Percentiles rank a stretch among this genome's conserved stretches.
These are phyloP conservation scores for Tricholoma bakamatsutake DNA, from an alignment of 768 basidiomycete species.

Conservation along the genomic window DNA sequence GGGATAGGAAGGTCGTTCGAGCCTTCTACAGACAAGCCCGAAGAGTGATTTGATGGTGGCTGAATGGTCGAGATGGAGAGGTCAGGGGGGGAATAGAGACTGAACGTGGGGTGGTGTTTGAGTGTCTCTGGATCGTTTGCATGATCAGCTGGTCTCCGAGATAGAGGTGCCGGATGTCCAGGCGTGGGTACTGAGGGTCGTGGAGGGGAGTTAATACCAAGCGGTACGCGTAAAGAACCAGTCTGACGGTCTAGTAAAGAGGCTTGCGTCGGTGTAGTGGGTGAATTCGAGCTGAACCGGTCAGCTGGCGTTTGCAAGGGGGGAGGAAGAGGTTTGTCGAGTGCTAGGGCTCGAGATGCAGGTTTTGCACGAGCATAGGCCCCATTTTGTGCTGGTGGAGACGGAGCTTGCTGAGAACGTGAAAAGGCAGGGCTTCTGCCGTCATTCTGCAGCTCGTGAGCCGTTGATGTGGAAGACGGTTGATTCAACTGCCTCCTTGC, in stretches of 20 bases:
- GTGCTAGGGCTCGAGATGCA: conserved; percentile 8
- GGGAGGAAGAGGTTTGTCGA: conserved; percentile 16
- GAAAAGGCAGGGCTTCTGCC: neutral
- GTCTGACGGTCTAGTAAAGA: conserved; percentile 6
- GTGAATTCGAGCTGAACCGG: neutral
- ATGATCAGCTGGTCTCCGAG: neutral
- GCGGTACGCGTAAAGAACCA: neutral
- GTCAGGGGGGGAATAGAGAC: conserved; percentile 2
- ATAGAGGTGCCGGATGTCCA: neutral
- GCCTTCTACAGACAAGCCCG: neutral
- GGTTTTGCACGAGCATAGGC: conserved; percentile 3
- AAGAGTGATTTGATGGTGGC: neutral
- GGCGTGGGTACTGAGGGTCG: conserved; percentile 1
- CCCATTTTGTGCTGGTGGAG: conserved; percentile 5
- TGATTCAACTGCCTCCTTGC: neutral
- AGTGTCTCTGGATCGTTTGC: neutral
- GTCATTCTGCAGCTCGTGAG: neutral
- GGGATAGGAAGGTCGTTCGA: neutral
- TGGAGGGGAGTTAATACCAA: conserved; percentile 5
- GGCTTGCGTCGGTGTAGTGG: conserved; percentile 8
- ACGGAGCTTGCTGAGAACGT: neutral
- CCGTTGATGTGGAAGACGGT: neutral
- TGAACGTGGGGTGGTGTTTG: neutral
- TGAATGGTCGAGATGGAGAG: neutral
- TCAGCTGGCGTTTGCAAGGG: neutral